phyloP scores from a whole-genome alignment of 306 rosid genomes.

The Castanopsis chinensis region DNA sequence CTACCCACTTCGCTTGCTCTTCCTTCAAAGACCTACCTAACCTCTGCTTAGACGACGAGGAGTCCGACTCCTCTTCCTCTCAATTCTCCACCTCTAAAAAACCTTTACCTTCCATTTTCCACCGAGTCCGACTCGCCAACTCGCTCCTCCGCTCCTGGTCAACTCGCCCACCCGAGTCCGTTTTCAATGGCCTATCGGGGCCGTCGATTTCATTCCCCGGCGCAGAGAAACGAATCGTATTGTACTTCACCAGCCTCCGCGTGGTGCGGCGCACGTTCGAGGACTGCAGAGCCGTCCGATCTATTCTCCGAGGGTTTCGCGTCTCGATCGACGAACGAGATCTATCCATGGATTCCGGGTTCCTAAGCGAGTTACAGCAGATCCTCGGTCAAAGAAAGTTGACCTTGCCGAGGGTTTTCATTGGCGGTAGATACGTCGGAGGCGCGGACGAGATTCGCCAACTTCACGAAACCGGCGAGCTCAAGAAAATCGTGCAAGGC shows the following conservation, averaged over 20 bases:
- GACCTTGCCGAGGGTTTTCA: conserved; percentile 70
- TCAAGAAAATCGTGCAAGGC: conserved; percentile 74
- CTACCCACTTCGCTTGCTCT: conserved; percentile 71
- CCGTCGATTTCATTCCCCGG: conserved; percentile 36
- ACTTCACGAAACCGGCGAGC: conserved; percentile 88
- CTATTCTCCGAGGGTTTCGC: conserved; percentile 70
- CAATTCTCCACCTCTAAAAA: conserved; percentile 32
- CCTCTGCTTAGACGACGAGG: conserved; percentile 54
- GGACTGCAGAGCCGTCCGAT: conserved; percentile 70
- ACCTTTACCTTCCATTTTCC: conserved; percentile 63
- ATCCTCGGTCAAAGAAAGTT: conserved; percentile 46
- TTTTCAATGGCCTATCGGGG: conserved; percentile 19
- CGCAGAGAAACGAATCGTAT: conserved; percentile 66
- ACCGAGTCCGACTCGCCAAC: conserved; percentile 76
- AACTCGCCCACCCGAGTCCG: conserved; percentile 23
- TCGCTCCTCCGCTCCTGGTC: conserved; percentile 45
- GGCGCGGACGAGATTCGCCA: conserved; percentile 77
- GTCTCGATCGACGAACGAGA: conserved; percentile 81
- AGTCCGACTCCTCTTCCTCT: not conserved
- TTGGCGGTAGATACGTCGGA: conserved; percentile 78
- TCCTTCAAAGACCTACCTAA: conserved; percentile 81
- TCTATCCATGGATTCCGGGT: conserved; percentile 79
- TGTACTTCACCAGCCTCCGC: conserved; percentile 91
- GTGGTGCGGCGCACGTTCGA: conserved; percentile 81
- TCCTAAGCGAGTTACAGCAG: conserved; percentile 59